Percentiles rank a stretch among this genome's conserved stretches.
Conservation (phyloP, 192 early-diverging fungal species). For the Umbelopsis isabellina region DNA sequence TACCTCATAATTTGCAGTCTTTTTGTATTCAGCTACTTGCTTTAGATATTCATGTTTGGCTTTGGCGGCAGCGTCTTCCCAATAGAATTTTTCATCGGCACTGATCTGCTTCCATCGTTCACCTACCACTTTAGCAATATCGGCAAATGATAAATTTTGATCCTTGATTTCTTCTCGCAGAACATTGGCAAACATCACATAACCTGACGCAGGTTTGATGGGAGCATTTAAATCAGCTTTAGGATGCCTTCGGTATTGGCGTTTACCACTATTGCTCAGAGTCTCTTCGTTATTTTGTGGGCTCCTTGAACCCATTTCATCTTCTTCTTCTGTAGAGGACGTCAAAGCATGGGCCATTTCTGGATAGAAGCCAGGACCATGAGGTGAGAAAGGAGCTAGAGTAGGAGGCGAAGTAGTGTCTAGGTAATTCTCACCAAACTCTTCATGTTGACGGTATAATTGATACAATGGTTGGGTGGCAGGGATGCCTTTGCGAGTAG, state of each 20-base stretch:
- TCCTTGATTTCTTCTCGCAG: slow-evolving; percentile 41
- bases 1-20: slow-evolving; percentile 6
- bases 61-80: slow-evolving; percentile 33
- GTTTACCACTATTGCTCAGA: slow-evolving; percentile 17
- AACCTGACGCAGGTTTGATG: slow-evolving; percentile 42
- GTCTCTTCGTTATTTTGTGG: neutral
- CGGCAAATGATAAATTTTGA: slow-evolving; percentile 32
- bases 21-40: slow-evolving; percentile 14
- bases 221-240: slow-evolving; percentile 46
- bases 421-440: slow-evolving; percentile 6
- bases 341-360: neutral
- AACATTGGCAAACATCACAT: slow-evolving; percentile 43
- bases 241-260: slow-evolving; percentile 43
- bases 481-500: slow-evolving; percentile 30
- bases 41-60: slow-evolving; percentile 36
- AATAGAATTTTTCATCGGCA: slow-evolving; percentile 27
- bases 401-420: neutral
- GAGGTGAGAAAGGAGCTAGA: neutral
- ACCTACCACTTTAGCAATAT: slow-evolving; percentile 44
- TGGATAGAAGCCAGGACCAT: neutral
- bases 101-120: slow-evolving; percentile 42
- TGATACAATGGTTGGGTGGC: slow-evolving; percentile 8
- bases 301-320: neutral
- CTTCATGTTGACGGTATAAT: slow-evolving; percentile 6
- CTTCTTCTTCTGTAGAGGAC: slow-evolving; percentile 6